phyloP scores from a whole-genome alignment of 495 filamentous ascomycete species.

The Aspergillus bertholletiae region DNA sequence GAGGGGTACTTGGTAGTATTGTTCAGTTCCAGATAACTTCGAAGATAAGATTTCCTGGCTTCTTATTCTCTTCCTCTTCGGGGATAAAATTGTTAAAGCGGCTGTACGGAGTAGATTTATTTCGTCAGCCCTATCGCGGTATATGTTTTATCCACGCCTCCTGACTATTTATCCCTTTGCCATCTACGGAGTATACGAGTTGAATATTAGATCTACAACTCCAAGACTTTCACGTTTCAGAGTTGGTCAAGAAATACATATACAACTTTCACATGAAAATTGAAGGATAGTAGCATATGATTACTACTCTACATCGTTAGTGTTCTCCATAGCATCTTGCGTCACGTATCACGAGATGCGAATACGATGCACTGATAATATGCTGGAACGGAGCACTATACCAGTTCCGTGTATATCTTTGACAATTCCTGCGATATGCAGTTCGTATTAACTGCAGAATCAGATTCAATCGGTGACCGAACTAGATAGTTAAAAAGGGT shows the following conservation, averaged over 20 bases:
- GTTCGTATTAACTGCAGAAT: background rate
- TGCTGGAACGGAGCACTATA: background rate
- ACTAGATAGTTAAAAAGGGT: too few relatives aligned
- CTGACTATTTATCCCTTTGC: slow-evolving; percentile 6
- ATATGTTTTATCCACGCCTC: slow-evolving; percentile 12
- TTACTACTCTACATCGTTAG: background rate
- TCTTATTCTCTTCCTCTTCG: background rate
- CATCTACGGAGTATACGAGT: too few relatives aligned
- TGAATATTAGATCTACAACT: background rate
- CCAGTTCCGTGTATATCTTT: background rate
- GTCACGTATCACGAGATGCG: background rate
- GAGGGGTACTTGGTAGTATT: too few relatives aligned
- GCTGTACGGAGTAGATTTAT: background rate
- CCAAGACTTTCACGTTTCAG: background rate
- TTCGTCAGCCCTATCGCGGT: slow-evolving; percentile 8
- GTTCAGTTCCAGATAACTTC: background rate
- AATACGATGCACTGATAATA: background rate
- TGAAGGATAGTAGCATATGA: background rate
- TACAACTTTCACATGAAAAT: background rate
- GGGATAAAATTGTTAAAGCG: background rate
- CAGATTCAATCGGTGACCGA: too few relatives aligned
- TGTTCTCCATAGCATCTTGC: background rate
- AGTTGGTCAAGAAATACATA: background rate
- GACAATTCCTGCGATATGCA: background rate
- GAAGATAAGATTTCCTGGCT: background rate